phyloP scores from a whole-genome alignment of 768 basidiomycete species.

The button mushroom (Agaricus bisporus) region DNA sequence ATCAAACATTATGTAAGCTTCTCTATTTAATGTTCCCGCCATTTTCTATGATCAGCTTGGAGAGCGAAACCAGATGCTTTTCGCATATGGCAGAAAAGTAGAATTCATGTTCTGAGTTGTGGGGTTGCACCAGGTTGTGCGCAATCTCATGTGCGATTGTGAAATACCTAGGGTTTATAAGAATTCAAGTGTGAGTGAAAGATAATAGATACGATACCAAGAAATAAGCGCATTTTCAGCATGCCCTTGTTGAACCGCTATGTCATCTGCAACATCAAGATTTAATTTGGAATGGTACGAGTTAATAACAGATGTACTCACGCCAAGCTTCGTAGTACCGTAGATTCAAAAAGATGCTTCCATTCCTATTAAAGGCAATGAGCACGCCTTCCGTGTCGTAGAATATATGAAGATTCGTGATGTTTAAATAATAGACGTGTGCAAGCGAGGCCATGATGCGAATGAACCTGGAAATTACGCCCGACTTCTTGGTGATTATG shows the following conservation, averaged over 20 bases:
- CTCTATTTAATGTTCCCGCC: not conserved
- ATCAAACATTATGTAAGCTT: constrained; percentile 1
- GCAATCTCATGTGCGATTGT: constrained; percentile 90
- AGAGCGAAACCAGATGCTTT: constrained; percentile 42
- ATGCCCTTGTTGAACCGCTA: constrained; percentile 48
- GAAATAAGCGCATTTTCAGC: constrained; percentile 67
- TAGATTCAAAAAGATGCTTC: constrained; percentile 83
- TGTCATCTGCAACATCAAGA: constrained; percentile 51
- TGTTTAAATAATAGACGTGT: constrained; percentile 67
- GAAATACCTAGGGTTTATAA: constrained; percentile 60
- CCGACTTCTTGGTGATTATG: constrained; percentile 48
- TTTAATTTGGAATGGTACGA: not conserved
- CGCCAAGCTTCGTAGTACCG: constrained; percentile 86
- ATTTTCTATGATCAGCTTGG: constrained; percentile 20
- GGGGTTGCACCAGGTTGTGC: constrained; percentile 81
- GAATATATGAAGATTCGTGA: constrained; percentile 78
- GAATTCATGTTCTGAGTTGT: constrained; percentile 92
- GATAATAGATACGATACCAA: constrained; percentile 40
- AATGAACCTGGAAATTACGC: constrained; percentile 65
- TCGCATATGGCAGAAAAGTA: constrained; percentile 92
- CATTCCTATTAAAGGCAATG: constrained; percentile 92
- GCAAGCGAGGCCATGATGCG: constrained; percentile 61
- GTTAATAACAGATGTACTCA: constrained; percentile 32
- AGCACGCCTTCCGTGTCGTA: constrained; percentile 73
- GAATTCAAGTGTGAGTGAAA: not conserved